Evolutionary conservation across 2,329 filamentous ascomycete genomes (phyloP), one percentile per base, ranked within the genome.

Genomic region (Graphilbum fragrans): DNA sequence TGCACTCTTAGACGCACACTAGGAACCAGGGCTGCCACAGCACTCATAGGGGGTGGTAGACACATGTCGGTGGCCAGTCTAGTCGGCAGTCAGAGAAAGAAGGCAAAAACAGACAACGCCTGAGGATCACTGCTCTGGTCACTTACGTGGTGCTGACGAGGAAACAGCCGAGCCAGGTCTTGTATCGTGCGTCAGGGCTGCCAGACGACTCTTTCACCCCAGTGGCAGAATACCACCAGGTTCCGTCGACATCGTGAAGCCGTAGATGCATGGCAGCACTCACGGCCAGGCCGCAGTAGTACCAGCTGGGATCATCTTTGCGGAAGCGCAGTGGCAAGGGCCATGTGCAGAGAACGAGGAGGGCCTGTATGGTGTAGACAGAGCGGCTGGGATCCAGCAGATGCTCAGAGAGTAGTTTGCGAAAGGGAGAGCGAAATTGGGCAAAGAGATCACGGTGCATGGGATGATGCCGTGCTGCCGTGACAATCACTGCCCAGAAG

Each of bases 251-350:
- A 12, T 41, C 38, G 20, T 44, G 38, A 22, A 44, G 35, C 16
- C 42, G 27, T 23, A 44, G 35, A 7, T 35, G 23, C 8, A 41
- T n/a, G 16, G 42, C 42, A 14, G 38, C 35, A 14, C 38, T 35
- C 4, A 39, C 38, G 5, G 42, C 42, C 9, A 38, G 18, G 10
- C 38, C 31, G 38, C 42, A 44, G 35, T 44, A 44, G 35, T 44
- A 25, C 42, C 42, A 44, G 35, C 38, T 41, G 6, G 42, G 42
- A 17, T 44, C 42, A 19, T 41, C 39, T 6, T 23, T 31, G 38
- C 40, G 42, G 27, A n/a, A 23, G n/a, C 35, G 29, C 10, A 44
- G 38, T 2, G 38, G 23, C 5, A 38, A 25, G 16, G 42, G 42
- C 42, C 42, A 44, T 7, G 20, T 29, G 11, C 37, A 38, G 33